Evolutionary conservation across 2,329 filamentous ascomycete species (phyloP).

Genomic region (Pseudophaeomoniella oleicola): DNA sequence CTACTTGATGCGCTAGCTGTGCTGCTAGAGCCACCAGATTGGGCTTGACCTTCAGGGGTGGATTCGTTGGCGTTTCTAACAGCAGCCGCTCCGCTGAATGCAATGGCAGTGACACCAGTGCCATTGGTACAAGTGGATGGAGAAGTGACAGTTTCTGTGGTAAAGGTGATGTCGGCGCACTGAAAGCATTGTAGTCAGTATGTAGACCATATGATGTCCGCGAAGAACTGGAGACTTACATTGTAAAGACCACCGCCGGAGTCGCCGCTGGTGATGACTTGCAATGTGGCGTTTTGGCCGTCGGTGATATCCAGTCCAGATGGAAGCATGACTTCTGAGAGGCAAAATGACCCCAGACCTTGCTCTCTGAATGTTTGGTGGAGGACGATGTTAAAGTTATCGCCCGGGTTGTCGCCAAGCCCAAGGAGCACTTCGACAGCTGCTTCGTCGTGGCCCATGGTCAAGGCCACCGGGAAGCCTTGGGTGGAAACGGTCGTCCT

Average conservation of each 20-base stretch:
- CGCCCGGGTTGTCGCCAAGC: conserved; percentile 35
- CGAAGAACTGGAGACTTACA: conserved; percentile 21
- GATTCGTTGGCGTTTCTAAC: conserved; percentile 30
- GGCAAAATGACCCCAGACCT: conserved; percentile 50
- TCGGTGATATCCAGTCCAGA: conserved; percentile 31
- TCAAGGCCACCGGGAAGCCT: conserved; percentile 34
- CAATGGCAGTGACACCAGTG: conserved; percentile 36
- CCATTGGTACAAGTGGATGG: conserved; percentile 42
- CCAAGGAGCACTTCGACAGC: conserved; percentile 39
- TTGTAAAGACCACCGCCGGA: conserved; percentile 52
- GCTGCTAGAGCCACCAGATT: conserved; percentile 10
- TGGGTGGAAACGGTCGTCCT: conserved; percentile 35
- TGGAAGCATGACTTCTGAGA: conserved; percentile 35
- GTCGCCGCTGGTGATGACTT: conserved; percentile 51
- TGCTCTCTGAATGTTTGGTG: conserved; percentile 45
- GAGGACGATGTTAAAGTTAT: conserved; percentile 56
- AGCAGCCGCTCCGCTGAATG: conserved; percentile 23
- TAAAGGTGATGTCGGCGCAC: conserved; percentile 63
- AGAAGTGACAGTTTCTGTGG: conserved; percentile 30
- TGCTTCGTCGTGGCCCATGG: conserved; percentile 36
- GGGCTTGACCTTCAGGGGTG: conserved; percentile 18
- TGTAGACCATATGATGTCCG: no score
- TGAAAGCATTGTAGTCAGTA: no score
- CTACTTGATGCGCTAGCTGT: conserved; percentile 3
- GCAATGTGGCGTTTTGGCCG: conserved; percentile 50